Evolutionary conservation across 2,329 filamentous ascomycete species (phyloP).

Genomic region (Saccharata proteae): DNA sequence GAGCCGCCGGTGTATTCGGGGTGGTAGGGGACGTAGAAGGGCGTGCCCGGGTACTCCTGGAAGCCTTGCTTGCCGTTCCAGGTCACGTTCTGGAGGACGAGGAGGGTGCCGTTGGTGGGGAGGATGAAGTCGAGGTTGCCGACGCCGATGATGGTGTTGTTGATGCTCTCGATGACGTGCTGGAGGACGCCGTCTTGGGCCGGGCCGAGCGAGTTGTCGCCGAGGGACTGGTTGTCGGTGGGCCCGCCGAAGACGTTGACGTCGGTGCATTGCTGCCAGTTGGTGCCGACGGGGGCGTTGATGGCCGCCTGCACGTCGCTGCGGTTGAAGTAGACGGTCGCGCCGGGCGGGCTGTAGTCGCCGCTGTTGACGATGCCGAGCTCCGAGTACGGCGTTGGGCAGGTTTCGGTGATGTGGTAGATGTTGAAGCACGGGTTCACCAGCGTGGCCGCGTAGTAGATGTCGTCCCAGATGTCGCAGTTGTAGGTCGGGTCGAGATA

Average conservation of each 20-base stretch:
- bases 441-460: slow-evolving; percentile 26
- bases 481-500: slow-evolving; percentile 13
- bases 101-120: slow-evolving; percentile 38
- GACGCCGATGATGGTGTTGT: slow-evolving; percentile 38
- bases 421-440: slow-evolving; percentile 41
- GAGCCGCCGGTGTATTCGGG: slow-evolving; percentile 28
- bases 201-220: slow-evolving; percentile 27
- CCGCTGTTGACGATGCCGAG: slow-evolving; percentile 26
- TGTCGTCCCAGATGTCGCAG: slow-evolving; percentile 29
- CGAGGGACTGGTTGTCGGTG: slow-evolving; percentile 11
- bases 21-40: slow-evolving; percentile 34
- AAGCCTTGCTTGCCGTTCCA: slow-evolving; percentile 40
- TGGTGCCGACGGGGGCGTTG: slow-evolving; percentile 31
- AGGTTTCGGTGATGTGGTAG: slow-evolving; percentile 32
- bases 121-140: slow-evolving; percentile 39
- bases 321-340: slow-evolving; percentile 39
- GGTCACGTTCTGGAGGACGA: slow-evolving; percentile 43
- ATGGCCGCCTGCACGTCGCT: slow-evolving; percentile 39
- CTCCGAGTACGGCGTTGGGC: slow-evolving; percentile 22
- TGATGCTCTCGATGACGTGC: slow-evolving; percentile 39
- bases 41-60: slow-evolving; percentile 27
- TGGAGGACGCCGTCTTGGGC: slow-evolving; percentile 30
- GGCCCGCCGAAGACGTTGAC: slow-evolving; percentile 30
- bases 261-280: slow-evolving; percentile 30
- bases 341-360: slow-evolving; percentile 28